Conservation (phyloP, 2,329 filamentous ascomycete species). For the Trichophyton verrucosum region DNA sequence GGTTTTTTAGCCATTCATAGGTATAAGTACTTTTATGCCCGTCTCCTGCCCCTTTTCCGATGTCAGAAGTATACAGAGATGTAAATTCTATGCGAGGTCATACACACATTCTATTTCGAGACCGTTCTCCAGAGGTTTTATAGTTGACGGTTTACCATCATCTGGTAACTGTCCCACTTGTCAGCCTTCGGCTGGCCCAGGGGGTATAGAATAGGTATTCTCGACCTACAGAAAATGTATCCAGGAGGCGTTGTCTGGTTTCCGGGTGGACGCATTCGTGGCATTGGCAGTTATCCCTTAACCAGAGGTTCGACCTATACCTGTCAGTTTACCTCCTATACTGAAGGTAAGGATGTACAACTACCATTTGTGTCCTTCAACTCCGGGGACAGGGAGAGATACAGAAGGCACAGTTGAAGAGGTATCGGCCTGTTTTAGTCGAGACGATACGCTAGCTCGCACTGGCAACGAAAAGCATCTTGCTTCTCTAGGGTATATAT, state of each 20-base stretch:
- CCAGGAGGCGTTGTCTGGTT: constrained; percentile 55
- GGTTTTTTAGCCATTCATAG: constrained; percentile 48
- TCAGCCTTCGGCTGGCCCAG: background rate
- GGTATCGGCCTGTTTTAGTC: background rate
- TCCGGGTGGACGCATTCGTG: constrained; percentile 52
- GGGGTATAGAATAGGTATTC: background rate
- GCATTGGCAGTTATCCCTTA: constrained; percentile 60
- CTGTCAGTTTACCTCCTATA: background rate
- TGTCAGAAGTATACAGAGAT: background rate
- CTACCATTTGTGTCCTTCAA: background rate
- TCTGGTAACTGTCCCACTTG: background rate
- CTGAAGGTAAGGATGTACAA: no score
- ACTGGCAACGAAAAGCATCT: background rate
- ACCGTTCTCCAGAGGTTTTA: constrained; percentile 25
- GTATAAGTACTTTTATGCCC: constrained; percentile 56
- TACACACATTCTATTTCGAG: constrained; percentile 41
- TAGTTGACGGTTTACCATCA: constrained; percentile 24
- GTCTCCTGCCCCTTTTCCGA: constrained; percentile 49
- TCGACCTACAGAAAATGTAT: constrained; percentile 45
- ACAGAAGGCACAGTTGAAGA: background rate
- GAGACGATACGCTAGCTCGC: background rate
- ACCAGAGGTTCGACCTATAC: constrained; percentile 11
- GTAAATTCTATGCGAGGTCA: background rate
- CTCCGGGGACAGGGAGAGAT: background rate
- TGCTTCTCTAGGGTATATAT: background rate